A percentile compares a stretch with the other conserved stretches of the same genome.
phyloP scores from a whole-genome alignment of 1,284 basidiomycete genomes.

The Boletus semigastroideus region DNA sequence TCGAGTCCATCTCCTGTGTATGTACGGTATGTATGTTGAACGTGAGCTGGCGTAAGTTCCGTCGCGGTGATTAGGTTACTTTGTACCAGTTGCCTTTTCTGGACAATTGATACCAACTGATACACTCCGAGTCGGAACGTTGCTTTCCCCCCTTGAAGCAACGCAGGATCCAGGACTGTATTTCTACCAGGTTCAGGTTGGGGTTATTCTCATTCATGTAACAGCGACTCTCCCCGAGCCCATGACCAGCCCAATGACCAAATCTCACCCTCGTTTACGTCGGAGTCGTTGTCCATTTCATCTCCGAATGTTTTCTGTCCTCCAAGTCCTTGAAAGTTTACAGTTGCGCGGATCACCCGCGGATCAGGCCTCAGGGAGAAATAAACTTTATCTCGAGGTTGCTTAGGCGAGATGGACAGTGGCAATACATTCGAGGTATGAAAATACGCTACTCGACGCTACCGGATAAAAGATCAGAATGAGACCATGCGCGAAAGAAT shows the following conservation, averaged over 20 bases:
- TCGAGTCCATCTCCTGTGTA: conserved; percentile 18
- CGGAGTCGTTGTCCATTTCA: conserved; percentile 30
- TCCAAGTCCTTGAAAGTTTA: conserved; percentile 20
- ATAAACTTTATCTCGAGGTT: conserved; percentile 13
- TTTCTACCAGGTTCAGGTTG: neutral
- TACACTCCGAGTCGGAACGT: too few species aligned
- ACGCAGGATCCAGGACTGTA: too few species aligned
- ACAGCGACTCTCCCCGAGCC: neutral
- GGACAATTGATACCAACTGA: conserved; percentile 3
- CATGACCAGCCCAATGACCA: neutral
- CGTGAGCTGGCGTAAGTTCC: conserved; percentile 7
- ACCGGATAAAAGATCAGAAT: conserved; percentile 9
- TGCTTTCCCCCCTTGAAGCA: neutral
- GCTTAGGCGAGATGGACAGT: conserved; percentile 12
- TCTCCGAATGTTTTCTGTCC: conserved; percentile 28
- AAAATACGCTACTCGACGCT: conserved; percentile 9
- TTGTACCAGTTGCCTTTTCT: conserved; percentile 26
- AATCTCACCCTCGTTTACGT: conserved; percentile 1
- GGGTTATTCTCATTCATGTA: neutral
- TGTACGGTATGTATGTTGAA: too few species aligned
- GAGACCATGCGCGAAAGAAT: conserved; percentile 6
- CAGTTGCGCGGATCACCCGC: conserved; percentile 29
- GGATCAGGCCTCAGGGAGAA: conserved; percentile 15
- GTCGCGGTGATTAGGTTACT: conserved; percentile 9
- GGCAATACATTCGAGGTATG: conserved; percentile 4